These are phyloP conservation scores for Pyricularia sp. DNA, from an alignment of 2,329 filamentous ascomycete genomes.

Conservation along the genomic window DNA sequence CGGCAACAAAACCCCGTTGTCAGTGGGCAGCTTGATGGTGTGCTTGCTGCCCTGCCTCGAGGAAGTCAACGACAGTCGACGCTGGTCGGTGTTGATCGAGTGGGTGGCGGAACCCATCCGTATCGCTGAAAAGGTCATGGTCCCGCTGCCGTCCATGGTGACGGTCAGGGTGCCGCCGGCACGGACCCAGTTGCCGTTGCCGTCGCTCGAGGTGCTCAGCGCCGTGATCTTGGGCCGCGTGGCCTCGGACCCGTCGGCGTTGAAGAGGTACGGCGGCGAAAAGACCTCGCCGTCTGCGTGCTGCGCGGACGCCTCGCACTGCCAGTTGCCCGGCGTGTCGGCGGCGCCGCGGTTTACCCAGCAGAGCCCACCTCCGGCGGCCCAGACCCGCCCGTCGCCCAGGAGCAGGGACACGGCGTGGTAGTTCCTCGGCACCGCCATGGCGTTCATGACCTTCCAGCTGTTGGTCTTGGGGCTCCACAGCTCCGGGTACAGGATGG, in stretches of 20 bases:
- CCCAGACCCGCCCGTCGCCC: conserved; percentile 38
- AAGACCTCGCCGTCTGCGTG: conserved; percentile 42
- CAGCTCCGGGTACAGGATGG: neutral
- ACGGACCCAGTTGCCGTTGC: neutral
- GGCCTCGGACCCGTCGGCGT: conserved; percentile 26
- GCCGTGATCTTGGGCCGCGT: conserved; percentile 31
- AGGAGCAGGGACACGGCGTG: conserved; percentile 39
- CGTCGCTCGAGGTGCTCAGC: conserved; percentile 17
- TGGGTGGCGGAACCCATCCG: conserved; percentile 20
- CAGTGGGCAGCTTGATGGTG: neutral
- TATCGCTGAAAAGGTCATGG: neutral
- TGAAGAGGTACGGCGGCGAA: conserved; percentile 45
- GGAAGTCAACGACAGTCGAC: neutral
- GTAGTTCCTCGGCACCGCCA: conserved; percentile 34
- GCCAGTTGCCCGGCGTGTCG: neutral
- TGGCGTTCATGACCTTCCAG: conserved; percentile 20
- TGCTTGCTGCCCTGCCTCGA: neutral
- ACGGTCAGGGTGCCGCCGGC: neutral
- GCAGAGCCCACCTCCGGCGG: conserved; percentile 33
- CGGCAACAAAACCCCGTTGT: neutral
- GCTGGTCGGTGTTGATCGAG: conserved; percentile 11
- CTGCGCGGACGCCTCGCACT: conserved; percentile 34
- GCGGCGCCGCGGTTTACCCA: neutral
- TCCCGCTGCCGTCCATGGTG: neutral
- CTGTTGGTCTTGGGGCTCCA: conserved; percentile 16